Percentiles rank a stretch among this genome's conserved stretches.
Conservation (phyloP, 805 yeast genomes). For the Spathaspora girioi region DNA sequence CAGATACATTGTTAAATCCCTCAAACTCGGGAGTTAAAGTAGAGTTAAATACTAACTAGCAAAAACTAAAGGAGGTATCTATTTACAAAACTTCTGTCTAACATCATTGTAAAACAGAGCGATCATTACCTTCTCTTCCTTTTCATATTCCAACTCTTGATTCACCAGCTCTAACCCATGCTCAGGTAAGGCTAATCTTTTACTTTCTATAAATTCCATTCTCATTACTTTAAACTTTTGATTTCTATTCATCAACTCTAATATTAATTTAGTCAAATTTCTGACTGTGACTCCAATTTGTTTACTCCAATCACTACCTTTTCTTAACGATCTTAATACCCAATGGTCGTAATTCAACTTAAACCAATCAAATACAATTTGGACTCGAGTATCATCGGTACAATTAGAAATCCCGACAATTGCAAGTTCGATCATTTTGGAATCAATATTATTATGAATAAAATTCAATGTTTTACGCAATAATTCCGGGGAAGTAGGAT, state of each 20-base stretch:
- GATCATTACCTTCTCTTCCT: slow-evolving; percentile 14
- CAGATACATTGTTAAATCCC: no score
- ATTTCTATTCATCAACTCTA: slow-evolving; percentile 37
- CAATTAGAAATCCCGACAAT: slow-evolving; percentile 51
- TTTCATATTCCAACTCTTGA: slow-evolving; percentile 18
- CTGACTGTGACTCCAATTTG: slow-evolving; percentile 44
- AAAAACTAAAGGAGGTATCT: background rate
- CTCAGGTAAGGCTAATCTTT: slow-evolving; percentile 29
- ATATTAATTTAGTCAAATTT: slow-evolving; percentile 38
- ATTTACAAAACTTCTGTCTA: background rate
- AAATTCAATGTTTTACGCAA: slow-evolving; percentile 54
- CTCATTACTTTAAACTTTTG: slow-evolving; percentile 18
- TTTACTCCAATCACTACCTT: slow-evolving; percentile 43
- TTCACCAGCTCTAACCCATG: slow-evolving; percentile 31
- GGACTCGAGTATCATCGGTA: slow-evolving; percentile 14
- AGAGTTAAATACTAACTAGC: background rate
- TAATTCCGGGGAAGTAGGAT: slow-evolving; percentile 41
- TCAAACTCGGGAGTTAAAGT: no score
- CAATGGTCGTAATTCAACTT: slow-evolving; percentile 48
- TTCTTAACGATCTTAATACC: slow-evolving; percentile 44
- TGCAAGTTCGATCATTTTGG: slow-evolving; percentile 51
- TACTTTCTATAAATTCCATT: slow-evolving; percentile 28
- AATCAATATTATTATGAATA: slow-evolving; percentile 53
- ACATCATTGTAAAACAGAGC: slow-evolving; percentile 11
- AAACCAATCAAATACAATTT: slow-evolving; percentile 52